Percentiles rank a stretch among this genome's conserved stretches.
Evolutionary conservation across 192 early-diverging fungal genomes (phyloP).

Genomic region (Obelidium mucronatum): DNA sequence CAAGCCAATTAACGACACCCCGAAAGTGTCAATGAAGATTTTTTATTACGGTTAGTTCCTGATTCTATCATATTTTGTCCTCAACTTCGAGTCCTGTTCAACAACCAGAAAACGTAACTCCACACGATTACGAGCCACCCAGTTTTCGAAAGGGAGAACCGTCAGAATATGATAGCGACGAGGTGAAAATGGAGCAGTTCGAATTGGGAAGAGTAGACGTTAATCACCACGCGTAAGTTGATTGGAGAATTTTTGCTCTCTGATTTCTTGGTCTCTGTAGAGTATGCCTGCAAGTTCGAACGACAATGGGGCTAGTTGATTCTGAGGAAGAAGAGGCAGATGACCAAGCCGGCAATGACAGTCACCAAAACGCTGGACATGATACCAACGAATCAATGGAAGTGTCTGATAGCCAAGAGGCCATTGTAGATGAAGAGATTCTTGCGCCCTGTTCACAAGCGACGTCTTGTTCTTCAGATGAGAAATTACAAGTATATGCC

Average conservation of each 20-base stretch:
- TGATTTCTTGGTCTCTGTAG: no score
- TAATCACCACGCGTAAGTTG: constrained; percentile 11
- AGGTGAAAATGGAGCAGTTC: background rate
- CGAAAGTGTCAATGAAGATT: background rate
- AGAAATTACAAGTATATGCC: no score
- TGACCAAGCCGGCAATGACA: background rate
- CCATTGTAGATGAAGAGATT: no score
- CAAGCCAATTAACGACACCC: background rate
- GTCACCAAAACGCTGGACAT: no score
- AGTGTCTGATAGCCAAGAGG: no score
- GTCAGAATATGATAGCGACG: background rate
- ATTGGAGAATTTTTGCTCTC: no score
- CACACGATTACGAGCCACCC: constrained; percentile 26
- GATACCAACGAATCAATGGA: no score
- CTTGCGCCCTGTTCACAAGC: background rate
- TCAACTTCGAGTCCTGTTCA: background rate
- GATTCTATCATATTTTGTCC: background rate
- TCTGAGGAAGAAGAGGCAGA: background rate
- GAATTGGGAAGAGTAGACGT: constrained; percentile 6
- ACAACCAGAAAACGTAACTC: constrained; percentile 24
- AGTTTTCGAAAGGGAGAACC: constrained; percentile 22
- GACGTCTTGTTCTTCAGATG: background rate
- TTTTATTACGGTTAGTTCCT: constrained; percentile 10
- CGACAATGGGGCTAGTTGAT: background rate
- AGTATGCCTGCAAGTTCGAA: background rate